Percentiles rank a stretch among this genome's conserved stretches.
phyloP scores from a whole-genome alignment of 73 alveolate species.

The Paramecium sexaurelia region DNA sequence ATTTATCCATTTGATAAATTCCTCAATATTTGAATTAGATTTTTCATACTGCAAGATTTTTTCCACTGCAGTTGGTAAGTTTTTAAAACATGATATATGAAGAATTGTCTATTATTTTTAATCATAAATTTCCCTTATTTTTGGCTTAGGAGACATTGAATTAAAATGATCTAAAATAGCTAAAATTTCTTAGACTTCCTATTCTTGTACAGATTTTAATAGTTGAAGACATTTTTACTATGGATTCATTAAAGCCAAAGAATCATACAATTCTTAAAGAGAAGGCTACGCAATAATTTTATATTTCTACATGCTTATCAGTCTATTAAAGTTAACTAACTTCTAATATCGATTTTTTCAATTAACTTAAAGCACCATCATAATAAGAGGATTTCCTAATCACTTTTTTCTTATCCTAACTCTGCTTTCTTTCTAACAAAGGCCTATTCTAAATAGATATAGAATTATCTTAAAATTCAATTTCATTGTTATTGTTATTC shows the following conservation, averaged over 20 bases:
- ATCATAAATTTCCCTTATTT: background rate
- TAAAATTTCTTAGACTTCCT: background rate
- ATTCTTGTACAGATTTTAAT: conserved; percentile 6
- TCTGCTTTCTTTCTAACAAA: background rate
- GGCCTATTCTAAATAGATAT: background rate
- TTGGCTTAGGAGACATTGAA: background rate
- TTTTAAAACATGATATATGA: conserved; percentile 76
- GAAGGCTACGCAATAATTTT: background rate
- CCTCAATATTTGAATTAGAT: conserved; percentile 17
- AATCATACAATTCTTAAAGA: background rate
- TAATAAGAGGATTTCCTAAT: background rate
- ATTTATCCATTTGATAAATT: conserved; percentile 78
- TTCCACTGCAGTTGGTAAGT: background rate
- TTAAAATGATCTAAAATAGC: background rate
- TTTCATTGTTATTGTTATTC: background rate
- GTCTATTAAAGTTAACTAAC: background rate
- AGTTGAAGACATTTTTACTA: background rate
- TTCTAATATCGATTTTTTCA: background rate
- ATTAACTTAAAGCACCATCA: background rate
- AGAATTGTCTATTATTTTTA: conserved; percentile 68
- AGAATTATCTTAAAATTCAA: conserved; percentile 1
- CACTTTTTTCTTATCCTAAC: background rate
- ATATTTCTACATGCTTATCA: background rate
- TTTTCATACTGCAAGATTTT: background rate
- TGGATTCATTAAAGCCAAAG: background rate